Base-by-base conservation (phyloP, 805 yeast species). In the Yamadazyma nakazawae region DNA sequence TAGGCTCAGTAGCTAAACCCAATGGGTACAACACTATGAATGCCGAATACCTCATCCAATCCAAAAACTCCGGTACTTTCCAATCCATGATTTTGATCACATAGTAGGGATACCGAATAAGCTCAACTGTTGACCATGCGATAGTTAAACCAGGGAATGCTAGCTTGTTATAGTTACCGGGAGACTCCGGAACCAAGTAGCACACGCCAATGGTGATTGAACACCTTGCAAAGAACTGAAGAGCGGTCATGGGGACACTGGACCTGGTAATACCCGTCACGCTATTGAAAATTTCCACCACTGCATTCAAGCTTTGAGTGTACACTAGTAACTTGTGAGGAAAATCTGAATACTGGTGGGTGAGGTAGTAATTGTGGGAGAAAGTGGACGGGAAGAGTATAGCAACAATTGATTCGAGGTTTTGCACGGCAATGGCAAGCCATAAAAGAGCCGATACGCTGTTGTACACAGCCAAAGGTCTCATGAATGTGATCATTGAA, bases 121-220 rank as follows among this genome's bases (percentile, higher is more conserved):
- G 45, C 43, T 67, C 72, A 2, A 64, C 58, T 2, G 51, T 11
- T 26, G 63, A 46, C 72, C 72, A 67, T 4, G 69, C 68, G 36
- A 60, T 25, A 2, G 53, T 38, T 16, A 65, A 52, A 2, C 53
- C 58, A 3, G 58, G 50, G 37, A 57, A 66, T 3, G 57, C 57
- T 4, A 14, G 10, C 16, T 48, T 34, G 35, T 48, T 42, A 41
- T 43, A 64, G 54, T 66, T 66, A 1, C 66, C 72, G 1, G 63
- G 60, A 16, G 63, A 55, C 2, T 54, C 37, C 13, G 72, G 72
- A n/a, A 59, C 52, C 10, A 45, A 35, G 34, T 57, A 61, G 34
- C 61, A 54, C 24, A 67, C 58, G 1, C 68, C 70, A 16, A 59
- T 21, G 2, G 64, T 59, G 37, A 67, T 65, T 19, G 58, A 46